These are phyloP conservation scores for Chytridiales sp. DNA, from an alignment of 371 early-diverging fungal species.

Conservation along the genomic window DNA sequence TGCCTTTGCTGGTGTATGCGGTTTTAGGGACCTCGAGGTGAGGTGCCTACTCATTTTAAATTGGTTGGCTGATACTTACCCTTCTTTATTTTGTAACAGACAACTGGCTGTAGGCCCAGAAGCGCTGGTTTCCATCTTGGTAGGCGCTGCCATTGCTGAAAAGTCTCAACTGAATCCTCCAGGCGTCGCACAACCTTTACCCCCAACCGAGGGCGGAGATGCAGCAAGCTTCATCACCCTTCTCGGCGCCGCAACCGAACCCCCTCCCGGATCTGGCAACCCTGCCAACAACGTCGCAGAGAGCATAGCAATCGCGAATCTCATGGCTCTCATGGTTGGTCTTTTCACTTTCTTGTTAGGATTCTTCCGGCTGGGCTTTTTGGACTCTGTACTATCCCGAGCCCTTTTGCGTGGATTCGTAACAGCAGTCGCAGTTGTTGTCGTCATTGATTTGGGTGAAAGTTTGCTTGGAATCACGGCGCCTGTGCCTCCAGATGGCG, in stretches of 20 bases:
- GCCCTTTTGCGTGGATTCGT: constrained; percentile 91
- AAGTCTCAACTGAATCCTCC: constrained; percentile 12
- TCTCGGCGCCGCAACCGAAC: constrained; percentile 13
- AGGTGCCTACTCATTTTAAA: neutral
- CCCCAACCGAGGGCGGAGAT: constrained; percentile 5
- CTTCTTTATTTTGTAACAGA: constrained; percentile 16
- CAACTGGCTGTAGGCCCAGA: constrained; percentile 94
- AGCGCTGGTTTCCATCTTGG: constrained; percentile 84
- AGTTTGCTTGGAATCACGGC: constrained; percentile 65
- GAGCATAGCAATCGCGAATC: constrained; percentile 57
- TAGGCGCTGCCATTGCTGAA: constrained; percentile 69
- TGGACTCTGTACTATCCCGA: constrained; percentile 91
- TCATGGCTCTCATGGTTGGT: constrained; percentile 85
- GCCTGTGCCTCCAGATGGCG: neutral
- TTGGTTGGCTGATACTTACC: neutral
- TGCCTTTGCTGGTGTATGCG: constrained; percentile 84
- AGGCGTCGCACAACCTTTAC: neutral
- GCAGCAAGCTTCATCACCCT: neutral
- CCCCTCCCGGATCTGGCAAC: too few relatives aligned
- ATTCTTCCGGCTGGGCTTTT: constrained; percentile 88
- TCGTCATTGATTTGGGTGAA: constrained; percentile 81
- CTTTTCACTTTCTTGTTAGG: constrained; percentile 87
- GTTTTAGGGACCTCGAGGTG: constrained; percentile 86
- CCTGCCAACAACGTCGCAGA: constrained; percentile 51
- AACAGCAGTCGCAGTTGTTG: constrained; percentile 85